Base-by-base conservation (phyloP, 176 grass and related monocot genomes). In the Puya raimondii region DNA sequence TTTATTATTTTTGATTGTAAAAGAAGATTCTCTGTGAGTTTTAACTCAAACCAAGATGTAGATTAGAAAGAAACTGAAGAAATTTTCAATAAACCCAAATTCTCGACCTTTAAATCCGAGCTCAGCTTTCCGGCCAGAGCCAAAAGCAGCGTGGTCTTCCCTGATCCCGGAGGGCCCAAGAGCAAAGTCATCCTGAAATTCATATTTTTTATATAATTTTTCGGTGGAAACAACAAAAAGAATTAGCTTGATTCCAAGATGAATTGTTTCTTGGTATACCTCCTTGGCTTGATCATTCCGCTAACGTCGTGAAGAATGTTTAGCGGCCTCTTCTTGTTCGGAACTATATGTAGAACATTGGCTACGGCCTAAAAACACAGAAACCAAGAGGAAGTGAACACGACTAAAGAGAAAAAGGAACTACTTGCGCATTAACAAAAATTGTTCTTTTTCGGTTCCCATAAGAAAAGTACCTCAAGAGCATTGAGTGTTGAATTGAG, bases 251-350 rank as follows among this genome's bases (percentile, higher is more conserved):
- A 7, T 42, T 7, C 33, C 33, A 42, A 42, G 33, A 42, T 42
- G 33, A 42, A 12, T 12, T n/a, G 13, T 50, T 49, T 58, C 11
- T 16, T 15, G 51, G 16, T 12, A n/a, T 79, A 84, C 86, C 82
- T 89, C 61, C 51, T 81, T 75, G 86, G 86, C 53, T 85, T 89
- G 82, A 89, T 82, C 66, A 85, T 48, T 79, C 86, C 86, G 59
- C 76, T 81, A 66, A 89, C 79, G 72, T 81, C 57, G 33, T 84
- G 72, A 75, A 88, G 85, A 63, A 88, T 84, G 72, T 83, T 84
- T 4, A 84, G 18, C 9, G 81, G 78, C 20, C 59, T 70, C 81
- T 88, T 88, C 54, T 84, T 88, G 81, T 53, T 80, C 0, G 85
- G 81, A 11, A 84, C 10, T 56, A 88, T 16, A 51, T 56, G 81